Conservation (phyloP, 1,284 basidiomycete genomes). For the Melampsora larici-populina region DNA sequence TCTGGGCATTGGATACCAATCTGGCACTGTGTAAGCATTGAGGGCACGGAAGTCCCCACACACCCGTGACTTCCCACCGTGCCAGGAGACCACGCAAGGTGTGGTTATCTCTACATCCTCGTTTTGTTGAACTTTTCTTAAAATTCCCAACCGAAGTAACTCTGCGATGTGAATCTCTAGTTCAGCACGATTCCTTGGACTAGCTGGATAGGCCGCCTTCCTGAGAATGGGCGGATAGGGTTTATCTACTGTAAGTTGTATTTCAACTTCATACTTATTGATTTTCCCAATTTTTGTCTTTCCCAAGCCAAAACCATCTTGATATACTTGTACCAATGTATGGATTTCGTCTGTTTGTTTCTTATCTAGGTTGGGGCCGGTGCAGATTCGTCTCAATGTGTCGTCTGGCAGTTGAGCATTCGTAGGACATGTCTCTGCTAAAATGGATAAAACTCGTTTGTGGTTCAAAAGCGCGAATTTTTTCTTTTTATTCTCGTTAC, state of each 20-base stretch:
- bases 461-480: not conserved
- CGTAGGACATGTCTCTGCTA: no score
- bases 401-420: no score
- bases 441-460: not conserved
- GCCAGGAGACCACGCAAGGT: no score
- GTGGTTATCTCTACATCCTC: no score
- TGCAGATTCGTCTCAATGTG: not conserved
- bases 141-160: no score
- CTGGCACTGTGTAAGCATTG: no score
- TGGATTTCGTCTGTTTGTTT: not conserved
- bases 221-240: not conserved
- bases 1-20: not conserved
- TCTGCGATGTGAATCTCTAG: no score
- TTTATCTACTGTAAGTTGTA: slow-evolving; percentile 2
- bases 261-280: slow-evolving; percentile 5
- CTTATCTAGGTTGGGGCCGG: not conserved
- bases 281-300: no score
- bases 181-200: no score
- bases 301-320: not conserved
- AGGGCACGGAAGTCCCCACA: no score
- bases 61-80: no score
- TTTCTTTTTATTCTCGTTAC: not conserved
- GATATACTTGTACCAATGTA: not conserved
- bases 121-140: no score
- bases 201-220: slow-evolving; percentile 14